These are phyloP conservation scores for Penstemon newberryi DNA, from an alignment of 257 asterid genomes.

Conservation along the genomic window DNA sequence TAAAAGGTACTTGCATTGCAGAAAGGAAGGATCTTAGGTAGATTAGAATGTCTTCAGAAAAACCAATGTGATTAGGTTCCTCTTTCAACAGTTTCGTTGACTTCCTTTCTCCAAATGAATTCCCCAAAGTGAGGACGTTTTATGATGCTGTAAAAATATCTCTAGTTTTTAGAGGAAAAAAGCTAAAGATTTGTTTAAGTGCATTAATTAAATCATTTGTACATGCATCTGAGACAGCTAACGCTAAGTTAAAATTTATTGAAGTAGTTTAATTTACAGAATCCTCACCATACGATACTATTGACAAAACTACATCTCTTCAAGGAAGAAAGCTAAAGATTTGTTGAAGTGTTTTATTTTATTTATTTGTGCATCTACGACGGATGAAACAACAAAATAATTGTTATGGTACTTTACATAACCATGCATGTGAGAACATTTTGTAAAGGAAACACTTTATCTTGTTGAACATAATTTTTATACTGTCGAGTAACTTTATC, in stretches of 20 bases:
- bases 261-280: background rate
- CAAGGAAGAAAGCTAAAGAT: background rate
- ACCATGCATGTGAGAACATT: background rate
- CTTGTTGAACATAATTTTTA: too few relatives aligned
- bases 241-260: constrained; percentile 30
- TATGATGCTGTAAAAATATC: constrained; percentile 6
- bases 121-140: background rate
- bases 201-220: constrained; percentile 40
- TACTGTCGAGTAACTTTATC: background rate
- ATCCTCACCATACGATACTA: background rate
- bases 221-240: constrained; percentile 44
- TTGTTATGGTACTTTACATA: background rate
- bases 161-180: background rate
- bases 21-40: background rate
- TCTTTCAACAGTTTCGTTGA: background rate
- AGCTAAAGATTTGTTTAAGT: constrained; percentile 23
- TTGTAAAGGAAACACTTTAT: background rate
- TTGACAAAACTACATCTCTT: constrained; percentile 1
- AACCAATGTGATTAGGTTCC: background rate
- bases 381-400: too few relatives aligned
- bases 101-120: background rate
- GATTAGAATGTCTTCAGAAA: background rate
- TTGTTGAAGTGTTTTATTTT: background rate
- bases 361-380: background rate
- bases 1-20: too few relatives aligned